Base-by-base conservation (phyloP, 108 stramenopile species). In the Schizochytrium sp. region DNA sequence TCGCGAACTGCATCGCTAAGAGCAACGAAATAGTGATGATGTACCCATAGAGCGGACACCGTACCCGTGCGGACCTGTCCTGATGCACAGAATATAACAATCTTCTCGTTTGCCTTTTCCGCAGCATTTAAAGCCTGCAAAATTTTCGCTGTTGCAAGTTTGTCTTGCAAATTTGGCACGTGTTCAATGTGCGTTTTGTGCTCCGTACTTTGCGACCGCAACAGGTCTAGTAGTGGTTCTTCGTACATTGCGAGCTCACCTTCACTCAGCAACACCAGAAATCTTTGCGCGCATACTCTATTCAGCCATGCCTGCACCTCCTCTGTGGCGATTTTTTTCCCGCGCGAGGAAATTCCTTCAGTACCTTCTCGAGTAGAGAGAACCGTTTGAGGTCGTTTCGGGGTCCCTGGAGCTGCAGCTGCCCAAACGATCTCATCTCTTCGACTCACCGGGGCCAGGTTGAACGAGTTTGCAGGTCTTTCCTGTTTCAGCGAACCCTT, bases 21-120 rank as follows among this genome's bases (percentile, higher is more conserved):
- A 13, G 50, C 53, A 5, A 83, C 15, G 40, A 83, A 55, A 40
- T 55, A 83, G 12, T 50, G 47, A 53, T 83, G 53, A 40, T 83
- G 76, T 53, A 83, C 50, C 76, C 76, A 83, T 3, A 83, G 47
- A 5, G 76, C 76, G 50, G 28, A 49, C 28, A 83, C 76, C 47
- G 76, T 40, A 38, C 17, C 76, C 10, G 76, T 83, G 50, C 76
- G 76, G 10, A 83, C 76, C 47, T 83, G 76, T 53, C 76, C 76
- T 10, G 50, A 55, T 10, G 76, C 50, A 53, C 76, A 83, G 15
- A n/a, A 49, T 1, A 83, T 28, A 53, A 83, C 28, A 38, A 55
- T 55, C 10, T 10, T 55, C 76, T 83, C 50, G 76, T 53, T 40
- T 55, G 5, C 76, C 12, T 5, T 46, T 5, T 56, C 50, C 50